Percentiles rank a stretch among this genome's conserved stretches.
Evolutionary conservation across 331 rosid genomes (phyloP).

Genomic region (Quercus lobata): DNA sequence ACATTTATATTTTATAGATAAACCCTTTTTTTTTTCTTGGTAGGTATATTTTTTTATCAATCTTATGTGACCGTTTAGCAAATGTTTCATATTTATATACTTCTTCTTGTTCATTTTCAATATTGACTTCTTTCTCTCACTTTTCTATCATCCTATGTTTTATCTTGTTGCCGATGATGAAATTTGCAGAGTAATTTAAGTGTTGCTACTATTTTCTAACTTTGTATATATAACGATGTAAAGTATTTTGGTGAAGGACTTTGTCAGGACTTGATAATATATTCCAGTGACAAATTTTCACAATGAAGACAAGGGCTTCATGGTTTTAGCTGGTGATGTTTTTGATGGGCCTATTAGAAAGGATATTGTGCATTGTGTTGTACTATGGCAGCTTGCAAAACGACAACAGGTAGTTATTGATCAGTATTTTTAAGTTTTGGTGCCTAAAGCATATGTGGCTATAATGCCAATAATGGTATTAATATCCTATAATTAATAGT

Average conservation of each 20-base stretch:
- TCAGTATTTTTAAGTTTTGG: constrained; percentile 3
- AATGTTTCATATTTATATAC: background rate
- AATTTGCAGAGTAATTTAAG: background rate
- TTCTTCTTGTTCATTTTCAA: background rate
- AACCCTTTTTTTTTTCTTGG: background rate
- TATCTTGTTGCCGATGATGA: background rate
- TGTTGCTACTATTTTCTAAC: background rate
- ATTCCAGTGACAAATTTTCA: constrained; percentile 85
- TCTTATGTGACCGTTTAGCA: background rate
- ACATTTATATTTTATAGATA: background rate
- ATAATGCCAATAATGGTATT: constrained; percentile 1
- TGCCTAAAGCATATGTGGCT: constrained; percentile 14
- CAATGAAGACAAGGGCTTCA: constrained; percentile 77
- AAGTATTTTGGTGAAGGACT: constrained; percentile 52
- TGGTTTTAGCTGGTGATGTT: constrained; percentile 90
- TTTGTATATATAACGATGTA: background rate
- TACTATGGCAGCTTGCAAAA: constrained; percentile 91
- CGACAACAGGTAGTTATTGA: constrained; percentile 69
- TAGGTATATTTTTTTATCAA: background rate
- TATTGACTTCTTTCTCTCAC: background rate
- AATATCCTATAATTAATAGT: background rate
- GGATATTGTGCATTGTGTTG: constrained; percentile 89
- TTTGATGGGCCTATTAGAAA: constrained; percentile 86
- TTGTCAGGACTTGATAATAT: constrained; percentile 71
- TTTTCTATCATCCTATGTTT: background rate